Percentiles rank a stretch among this genome's conserved stretches.
These are phyloP conservation scores for Piromyces sp. DNA, from an alignment of 192 early-diverging fungal genomes.

Conservation along the genomic window DNA sequence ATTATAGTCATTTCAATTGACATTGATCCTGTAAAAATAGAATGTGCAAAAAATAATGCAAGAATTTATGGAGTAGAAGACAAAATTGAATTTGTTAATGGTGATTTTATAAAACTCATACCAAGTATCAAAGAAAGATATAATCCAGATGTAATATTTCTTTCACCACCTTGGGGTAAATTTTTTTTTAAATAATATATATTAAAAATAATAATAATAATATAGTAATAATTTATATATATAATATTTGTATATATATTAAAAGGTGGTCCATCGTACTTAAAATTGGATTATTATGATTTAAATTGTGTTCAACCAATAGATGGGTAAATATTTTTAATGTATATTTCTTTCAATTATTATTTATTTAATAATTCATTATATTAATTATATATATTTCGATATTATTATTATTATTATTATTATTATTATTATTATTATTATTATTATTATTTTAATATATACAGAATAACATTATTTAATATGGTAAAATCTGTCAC, in stretches of 20 bases:
- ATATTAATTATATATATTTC: no score
- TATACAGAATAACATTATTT: slow-evolving; percentile 33
- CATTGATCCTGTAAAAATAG: slow-evolving; percentile 57
- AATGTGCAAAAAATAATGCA: slow-evolving; percentile 74
- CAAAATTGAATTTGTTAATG: slow-evolving; percentile 83
- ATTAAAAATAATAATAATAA: no score
- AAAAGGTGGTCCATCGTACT: slow-evolving; percentile 48
- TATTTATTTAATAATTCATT: no score
- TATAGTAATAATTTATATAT: no score
- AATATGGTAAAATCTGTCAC: slow-evolving; percentile 44
- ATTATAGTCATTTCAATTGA: slow-evolving; percentile 75
- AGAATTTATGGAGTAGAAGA: slow-evolving; percentile 70
- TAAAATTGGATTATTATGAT: slow-evolving; percentile 40
- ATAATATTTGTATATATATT: no score
- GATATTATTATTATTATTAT: neutral
- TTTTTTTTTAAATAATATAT: no score
- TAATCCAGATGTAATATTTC: neutral
- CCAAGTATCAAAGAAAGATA: neutral
- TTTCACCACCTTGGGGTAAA: neutral
- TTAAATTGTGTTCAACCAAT: slow-evolving; percentile 48
- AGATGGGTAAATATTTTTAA: slow-evolving; percentile 53
- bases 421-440: neutral
- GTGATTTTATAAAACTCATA: slow-evolving; percentile 64
- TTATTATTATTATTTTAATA: neutral
- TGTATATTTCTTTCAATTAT: no score